Base-by-base conservation (phyloP, 179 eudicot genomes). In the Dionaea muscipula region DNA sequence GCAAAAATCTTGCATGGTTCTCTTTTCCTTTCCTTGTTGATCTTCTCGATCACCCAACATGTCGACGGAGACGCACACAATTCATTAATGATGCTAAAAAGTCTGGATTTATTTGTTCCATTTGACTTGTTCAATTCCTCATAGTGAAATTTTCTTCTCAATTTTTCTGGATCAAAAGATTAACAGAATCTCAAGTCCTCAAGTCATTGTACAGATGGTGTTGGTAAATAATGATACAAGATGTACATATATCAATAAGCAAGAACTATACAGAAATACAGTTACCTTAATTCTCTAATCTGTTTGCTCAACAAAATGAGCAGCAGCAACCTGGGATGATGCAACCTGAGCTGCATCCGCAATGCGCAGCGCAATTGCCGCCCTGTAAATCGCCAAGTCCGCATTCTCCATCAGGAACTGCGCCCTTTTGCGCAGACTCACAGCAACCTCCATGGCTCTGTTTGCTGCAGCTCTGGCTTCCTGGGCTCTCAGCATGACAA, bases 371-470 rank as follows among this genome's bases (percentile, higher is more conserved):
- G 95, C 94, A 81, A 90, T 78, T 14, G 80, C 53, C 3, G 97
- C 97, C 67, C 80, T 77, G 59, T 86, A 90, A 45, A 78, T 68
- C 2, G 77, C 86, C 64, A 79, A 18, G 54, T 90, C 97, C 5
- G 97, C 97, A 58, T 68, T 75, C 67, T 76, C 90, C 94, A 83
- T 76, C 46, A 86, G 74, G 53, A 60, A 39, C 71, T 90, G 97
- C 0, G 94, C 97, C 62, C 66, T 73, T 49, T 67, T 80, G 13
- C 97, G 89, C 75, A 83, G 86, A 28, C 14, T 43, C 43, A 76
- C 55, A 37, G 98, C 95, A 47, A 69, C 35, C 43, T 55, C 77
- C 48, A 66, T 62, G 6, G 79, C 69, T 65, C 75, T 76, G 38
- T 68, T 58, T 31, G 78, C 81, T 21, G 74, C 75, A 31, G 82